A percentile compares a stretch with the other conserved stretches of the same genome.
These are phyloP conservation scores for Prototheca wickerhamii DNA, from an alignment of 163 green algal species.

Conservation along the genomic window DNA sequence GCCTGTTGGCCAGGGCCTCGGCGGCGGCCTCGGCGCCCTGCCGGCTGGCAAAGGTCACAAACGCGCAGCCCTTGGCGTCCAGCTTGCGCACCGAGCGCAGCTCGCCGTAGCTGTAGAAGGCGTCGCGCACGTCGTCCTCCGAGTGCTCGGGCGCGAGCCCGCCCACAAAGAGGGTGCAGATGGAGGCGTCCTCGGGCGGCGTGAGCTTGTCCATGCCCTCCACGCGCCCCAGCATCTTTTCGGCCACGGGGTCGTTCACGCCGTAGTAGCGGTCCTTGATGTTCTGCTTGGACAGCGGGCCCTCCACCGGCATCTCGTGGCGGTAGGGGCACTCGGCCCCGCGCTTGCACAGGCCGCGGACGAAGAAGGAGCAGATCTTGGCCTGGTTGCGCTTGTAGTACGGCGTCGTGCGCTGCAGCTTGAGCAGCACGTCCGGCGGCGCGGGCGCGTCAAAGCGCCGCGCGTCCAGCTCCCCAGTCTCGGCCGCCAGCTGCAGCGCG, in stretches of 20 bases:
- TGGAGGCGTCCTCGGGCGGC: constrained; percentile 72
- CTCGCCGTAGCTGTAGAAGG: constrained; percentile 87
- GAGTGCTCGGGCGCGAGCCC: constrained; percentile 55
- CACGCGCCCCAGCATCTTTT: constrained; percentile 75
- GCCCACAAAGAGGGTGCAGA: constrained; percentile 76
- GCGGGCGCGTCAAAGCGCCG: constrained; percentile 8
- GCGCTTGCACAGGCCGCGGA: constrained; percentile 83
- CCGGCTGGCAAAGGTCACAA: constrained; percentile 76
- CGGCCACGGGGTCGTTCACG: constrained; percentile 94
- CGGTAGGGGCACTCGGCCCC: constrained; percentile 93
- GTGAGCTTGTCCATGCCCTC: constrained; percentile 38
- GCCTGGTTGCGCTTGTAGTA: constrained; percentile 96
- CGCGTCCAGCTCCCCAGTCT: constrained; percentile 25
- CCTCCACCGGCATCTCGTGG: constrained; percentile 67
- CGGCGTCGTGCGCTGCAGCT: constrained; percentile 78
- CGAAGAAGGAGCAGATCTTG: constrained; percentile 92
- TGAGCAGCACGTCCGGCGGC: constrained; percentile 68
- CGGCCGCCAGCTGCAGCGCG: constrained; percentile 56
- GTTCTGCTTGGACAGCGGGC: constrained; percentile 50
- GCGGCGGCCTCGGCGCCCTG: constrained; percentile 67
- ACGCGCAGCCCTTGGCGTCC: constrained; percentile 61
- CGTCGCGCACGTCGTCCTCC: constrained; percentile 78
- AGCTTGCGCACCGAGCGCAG: constrained; percentile 65
- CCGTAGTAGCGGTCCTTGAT: constrained; percentile 89
- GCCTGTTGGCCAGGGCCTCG: constrained; percentile 52